phyloP scores from a whole-genome alignment of 257 asterid species.

The Solanum rostratum region DNA sequence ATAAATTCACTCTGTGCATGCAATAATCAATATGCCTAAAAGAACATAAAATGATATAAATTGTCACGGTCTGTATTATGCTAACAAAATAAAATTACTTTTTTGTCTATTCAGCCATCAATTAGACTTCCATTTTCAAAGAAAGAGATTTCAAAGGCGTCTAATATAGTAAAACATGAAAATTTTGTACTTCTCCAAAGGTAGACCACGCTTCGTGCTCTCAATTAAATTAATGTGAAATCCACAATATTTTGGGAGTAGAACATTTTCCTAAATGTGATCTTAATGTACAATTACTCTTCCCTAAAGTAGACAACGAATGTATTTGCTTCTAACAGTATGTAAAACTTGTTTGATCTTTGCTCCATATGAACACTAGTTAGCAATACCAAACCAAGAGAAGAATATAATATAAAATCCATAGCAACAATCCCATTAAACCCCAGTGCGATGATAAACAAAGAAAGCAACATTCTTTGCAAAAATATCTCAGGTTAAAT shows the following conservation, averaged over 20 bases:
- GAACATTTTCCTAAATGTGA: not conserved
- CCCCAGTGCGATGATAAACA: not conserved
- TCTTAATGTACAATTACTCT: not conserved
- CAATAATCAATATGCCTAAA: conserved; percentile 89
- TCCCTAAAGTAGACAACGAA: not conserved
- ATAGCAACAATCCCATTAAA: not conserved
- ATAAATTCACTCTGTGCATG: conserved; percentile 88
- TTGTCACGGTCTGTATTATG: not conserved
- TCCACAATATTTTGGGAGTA: not conserved
- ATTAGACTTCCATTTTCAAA: not conserved
- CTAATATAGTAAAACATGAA: not conserved
- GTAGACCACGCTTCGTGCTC: not conserved
- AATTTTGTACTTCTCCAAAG: not conserved
- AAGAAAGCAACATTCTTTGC: not conserved
- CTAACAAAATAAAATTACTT: not conserved
- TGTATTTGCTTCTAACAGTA: not conserved
- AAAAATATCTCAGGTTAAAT: not conserved
- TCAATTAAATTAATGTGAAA: not conserved
- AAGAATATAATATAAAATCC: not conserved
- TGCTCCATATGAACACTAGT: not conserved
- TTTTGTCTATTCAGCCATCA: not conserved
- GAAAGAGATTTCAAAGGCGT: not conserved
- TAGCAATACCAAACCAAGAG: not conserved
- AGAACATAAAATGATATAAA: not conserved
- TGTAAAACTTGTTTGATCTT: not conserved